Percentiles rank a stretch among this genome's conserved stretches.
These are phyloP conservation scores for Cryptococcus sp. DNA, from an alignment of 1,284 basidiomycete genomes.

Conservation along the genomic window DNA sequence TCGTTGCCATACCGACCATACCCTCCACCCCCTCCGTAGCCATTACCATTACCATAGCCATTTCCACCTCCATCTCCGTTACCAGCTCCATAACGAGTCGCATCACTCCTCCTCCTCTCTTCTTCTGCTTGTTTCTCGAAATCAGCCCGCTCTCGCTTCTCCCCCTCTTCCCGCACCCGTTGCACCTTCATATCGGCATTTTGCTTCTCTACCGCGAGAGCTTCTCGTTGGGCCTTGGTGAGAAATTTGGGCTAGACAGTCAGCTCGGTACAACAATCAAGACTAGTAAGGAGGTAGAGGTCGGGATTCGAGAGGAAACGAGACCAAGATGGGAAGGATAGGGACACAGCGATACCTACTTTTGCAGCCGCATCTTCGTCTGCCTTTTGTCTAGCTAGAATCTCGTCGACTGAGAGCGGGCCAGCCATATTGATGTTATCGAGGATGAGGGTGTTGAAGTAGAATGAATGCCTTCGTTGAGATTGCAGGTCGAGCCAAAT, in stretches of 20 bases:
- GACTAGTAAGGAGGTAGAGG: too few species aligned
- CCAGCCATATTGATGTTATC: conserved; percentile 22
- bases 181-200: conserved; percentile 67
- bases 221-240: conserved; percentile 43
- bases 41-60: conserved; percentile 15
- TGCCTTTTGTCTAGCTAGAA: conserved; percentile 75
- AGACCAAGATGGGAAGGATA: conserved; percentile 12
- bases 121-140: conserved; percentile 63
- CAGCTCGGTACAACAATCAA: background rate
- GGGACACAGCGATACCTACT: too few species aligned
- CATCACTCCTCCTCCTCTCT: conserved; percentile 52
- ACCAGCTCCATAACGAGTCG: conserved; percentile 37
- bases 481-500: background rate
- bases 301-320: too few species aligned
- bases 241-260: conserved; percentile 26
- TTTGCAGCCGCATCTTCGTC: conserved; percentile 85
- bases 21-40: conserved; percentile 7
- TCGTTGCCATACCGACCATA: conserved; percentile 2
- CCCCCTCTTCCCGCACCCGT: conserved; percentile 25
- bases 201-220: conserved; percentile 78
- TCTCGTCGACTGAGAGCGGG: conserved; percentile 57
- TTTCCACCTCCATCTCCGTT: conserved; percentile 8
- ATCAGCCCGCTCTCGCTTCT: conserved; percentile 20
- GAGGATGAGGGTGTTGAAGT: background rate
- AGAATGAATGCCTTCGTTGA: background rate